Evolutionary conservation across 169 alveolate genomes (phyloP).

Genomic region (Eimeria sp.): DNA sequence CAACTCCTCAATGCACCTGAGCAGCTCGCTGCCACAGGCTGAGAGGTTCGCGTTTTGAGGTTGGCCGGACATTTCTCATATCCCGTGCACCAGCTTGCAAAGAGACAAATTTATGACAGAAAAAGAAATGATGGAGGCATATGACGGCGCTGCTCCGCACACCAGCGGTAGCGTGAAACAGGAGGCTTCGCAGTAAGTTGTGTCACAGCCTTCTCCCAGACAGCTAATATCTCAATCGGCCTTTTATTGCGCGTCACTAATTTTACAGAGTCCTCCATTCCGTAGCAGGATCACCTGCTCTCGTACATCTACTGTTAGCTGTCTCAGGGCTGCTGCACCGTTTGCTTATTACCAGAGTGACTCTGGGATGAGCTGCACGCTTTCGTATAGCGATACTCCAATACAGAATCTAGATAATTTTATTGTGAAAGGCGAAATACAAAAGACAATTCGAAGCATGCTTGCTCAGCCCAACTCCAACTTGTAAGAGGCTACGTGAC

Average conservation of each 20-base stretch:
- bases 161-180: background rate
- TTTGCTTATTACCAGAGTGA: background rate
- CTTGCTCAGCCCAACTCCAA: background rate
- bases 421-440: background rate
- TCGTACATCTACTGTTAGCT: background rate
- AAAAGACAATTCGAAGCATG: background rate
- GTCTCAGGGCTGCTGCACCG: background rate
- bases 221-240: background rate
- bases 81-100: background rate
- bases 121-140: background rate
- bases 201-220: background rate
- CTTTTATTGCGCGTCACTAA: background rate
- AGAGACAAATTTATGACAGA: background rate
- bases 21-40: constrained; percentile 95
- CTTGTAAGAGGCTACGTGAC: background rate
- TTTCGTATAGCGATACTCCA: background rate
- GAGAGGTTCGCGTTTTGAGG: constrained; percentile 87
- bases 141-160: background rate
- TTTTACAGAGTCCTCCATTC: background rate
- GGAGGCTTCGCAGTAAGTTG: background rate
- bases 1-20: constrained; percentile 94
- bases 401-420: background rate
- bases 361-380: background rate
- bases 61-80: constrained; percentile 71
- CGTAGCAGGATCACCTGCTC: background rate